These are phyloP conservation scores for Ustilago sp. DNA, from an alignment of 1,284 basidiomycete genomes.

Conservation along the genomic window DNA sequence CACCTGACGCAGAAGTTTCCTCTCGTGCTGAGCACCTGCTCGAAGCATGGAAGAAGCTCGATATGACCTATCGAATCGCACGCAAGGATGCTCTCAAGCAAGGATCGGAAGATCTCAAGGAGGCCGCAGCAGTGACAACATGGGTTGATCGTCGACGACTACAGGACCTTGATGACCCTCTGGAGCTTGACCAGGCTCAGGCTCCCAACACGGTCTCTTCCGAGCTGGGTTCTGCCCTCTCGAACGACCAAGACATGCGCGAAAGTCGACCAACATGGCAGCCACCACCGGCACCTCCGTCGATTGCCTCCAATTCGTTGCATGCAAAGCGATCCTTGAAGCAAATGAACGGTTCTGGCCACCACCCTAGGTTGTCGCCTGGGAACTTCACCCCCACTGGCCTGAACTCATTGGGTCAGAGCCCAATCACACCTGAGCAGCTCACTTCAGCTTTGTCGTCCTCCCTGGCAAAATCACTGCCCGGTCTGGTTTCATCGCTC, in stretches of 20 bases:
- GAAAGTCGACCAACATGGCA: conserved; percentile 38
- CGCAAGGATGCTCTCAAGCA: conserved; percentile 72
- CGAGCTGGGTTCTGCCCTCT: conserved; percentile 43
- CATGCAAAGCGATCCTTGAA: conserved; percentile 20
- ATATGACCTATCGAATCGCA: conserved; percentile 81
- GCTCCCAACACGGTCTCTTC: conserved; percentile 57
- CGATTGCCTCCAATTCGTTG: neutral
- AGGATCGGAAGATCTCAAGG: conserved; percentile 56
- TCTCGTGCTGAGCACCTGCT: conserved; percentile 74
- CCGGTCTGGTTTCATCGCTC: conserved; percentile 45
- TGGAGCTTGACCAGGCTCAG: conserved; percentile 50
- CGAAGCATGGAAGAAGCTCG: conserved; percentile 80
- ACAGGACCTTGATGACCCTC: conserved; percentile 44
- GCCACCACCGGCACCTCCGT: conserved; percentile 34
- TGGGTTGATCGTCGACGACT: conserved; percentile 47
- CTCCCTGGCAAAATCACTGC: conserved; percentile 39
- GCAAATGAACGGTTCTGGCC: conserved; percentile 25
- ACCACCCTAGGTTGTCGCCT: conserved; percentile 12
- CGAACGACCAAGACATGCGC: conserved; percentile 30
- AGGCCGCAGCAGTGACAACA: conserved; percentile 13
- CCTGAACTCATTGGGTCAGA: conserved; percentile 30
- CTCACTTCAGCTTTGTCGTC: conserved; percentile 35
- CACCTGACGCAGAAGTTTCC: conserved; percentile 34
- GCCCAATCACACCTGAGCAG: conserved; percentile 40
- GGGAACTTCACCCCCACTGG: conserved; percentile 32